Base-by-base conservation (phyloP, 108 stramenopile genomes). In the Nitzschia inconspicua region DNA sequence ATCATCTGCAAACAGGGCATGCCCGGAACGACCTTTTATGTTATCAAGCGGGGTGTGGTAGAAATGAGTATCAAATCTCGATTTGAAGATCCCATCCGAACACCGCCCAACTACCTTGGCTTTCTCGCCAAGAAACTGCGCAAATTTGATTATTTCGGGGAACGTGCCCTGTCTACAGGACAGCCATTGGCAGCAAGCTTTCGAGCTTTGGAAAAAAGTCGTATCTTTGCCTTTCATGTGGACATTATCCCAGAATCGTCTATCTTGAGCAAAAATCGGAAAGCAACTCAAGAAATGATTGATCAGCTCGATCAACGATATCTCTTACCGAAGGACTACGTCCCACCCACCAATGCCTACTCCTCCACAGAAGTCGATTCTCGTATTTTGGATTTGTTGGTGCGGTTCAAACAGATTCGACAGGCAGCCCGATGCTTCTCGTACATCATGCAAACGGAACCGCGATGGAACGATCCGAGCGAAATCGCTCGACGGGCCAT, bases 131-230 rank as follows among this genome's bases (percentile, higher is more conserved):
- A 80, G 40, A 36, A 77, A 35, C 25, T 86, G 22, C 65, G 68
- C 26, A 73, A 78, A 22, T 60, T 75, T 58, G 77, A 85, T 42
- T 90, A 84, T 64, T 90, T 90, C 69, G 89, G 89, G 1, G 89
- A 90, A 72, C 75, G 85, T 18, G 79, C 85, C 3, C 61, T 90
- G 10, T 79, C 86, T 22, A 90, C 89, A 0, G 75, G 82, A n/a
- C 83, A 90, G 51, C 89, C 83, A 9, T 74, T 83, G n/a, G 83
- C 83, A n/a, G 85, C 85, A 2, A 80, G 70, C 35, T 73, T 90
- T 43, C 83, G 80, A 13, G 83, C 84, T 1, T 43, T 57, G 60
- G 77, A 76, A 27, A 86, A 80, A 31, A 80, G 74, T 23, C 66
- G 82, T 23, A 78, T 77, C 50, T 86, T 83, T 76, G 80, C 85